Evolutionary conservation across 2,329 filamentous ascomycete genomes (phyloP), one percentile per base, ranked within the genome.

Genomic region (Aspergillus transmontanensis): DNA sequence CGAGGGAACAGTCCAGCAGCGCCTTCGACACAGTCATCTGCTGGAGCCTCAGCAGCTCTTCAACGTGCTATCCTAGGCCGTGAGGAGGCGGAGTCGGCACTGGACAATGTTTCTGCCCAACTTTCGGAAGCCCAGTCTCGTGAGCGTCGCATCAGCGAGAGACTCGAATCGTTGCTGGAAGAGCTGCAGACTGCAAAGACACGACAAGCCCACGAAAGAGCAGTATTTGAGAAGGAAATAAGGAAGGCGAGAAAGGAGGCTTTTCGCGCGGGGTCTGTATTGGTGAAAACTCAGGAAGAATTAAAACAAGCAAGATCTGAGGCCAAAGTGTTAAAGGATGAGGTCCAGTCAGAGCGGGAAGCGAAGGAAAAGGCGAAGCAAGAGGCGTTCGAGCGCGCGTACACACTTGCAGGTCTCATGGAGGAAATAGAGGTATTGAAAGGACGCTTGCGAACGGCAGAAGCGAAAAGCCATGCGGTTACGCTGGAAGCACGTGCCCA

Each of bases 141-240:
- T 58, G 80, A 82, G 67, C 75, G 77, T 51, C 73, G 79, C 59
- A 78, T 82, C 32, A 79, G 79, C 55, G 78, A 82, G 66, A 73
- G 79, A 61, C 76, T 83, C 53, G 78, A 82, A 66, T 76, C 76
- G 10, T 68, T 81, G 56, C 67, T 86, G 72, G 85, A 85, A 68
- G 85, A 87, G 68, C 73, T 85, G 41, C 79, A 83, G 39, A 76
- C 78, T 12, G 76, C 81, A 16, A 86, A 86, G 70, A 81, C 84
- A 66, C 79, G 83, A 43, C 80, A 84, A 64, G 74, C 73, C 14
- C 79, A 82, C 60, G 80, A 83, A 66, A 74, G 81, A 65, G 69
- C 76, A 2, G 72, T 86, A 7, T 87, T 85, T 66, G 84, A 87
- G 66, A 87, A 86, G 66, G 85, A 87, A 69, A 79, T 87, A 36